A percentile compares a stretch with the other conserved stretches of the same genome.
Conservation (phyloP, 2,329 filamentous ascomycete genomes). For the Colletotrichum acutatum region DNA sequence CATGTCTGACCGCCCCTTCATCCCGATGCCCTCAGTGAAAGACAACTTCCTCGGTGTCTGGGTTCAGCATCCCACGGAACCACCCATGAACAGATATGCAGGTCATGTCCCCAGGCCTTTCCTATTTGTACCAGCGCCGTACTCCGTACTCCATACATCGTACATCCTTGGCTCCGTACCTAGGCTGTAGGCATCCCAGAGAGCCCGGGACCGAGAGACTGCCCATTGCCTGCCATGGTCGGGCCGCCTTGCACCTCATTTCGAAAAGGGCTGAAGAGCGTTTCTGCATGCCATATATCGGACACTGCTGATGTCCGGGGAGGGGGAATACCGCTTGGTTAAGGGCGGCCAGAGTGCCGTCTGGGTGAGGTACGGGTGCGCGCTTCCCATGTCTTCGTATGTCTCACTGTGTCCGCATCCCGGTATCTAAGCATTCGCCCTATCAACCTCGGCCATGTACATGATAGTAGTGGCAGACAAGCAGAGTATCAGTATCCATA, state of each 20-base stretch:
- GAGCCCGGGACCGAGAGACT: neutral
- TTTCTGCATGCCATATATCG: neutral
- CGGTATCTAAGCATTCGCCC: neutral
- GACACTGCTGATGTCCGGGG: neutral
- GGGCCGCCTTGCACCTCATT: neutral
- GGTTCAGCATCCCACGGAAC: neutral
- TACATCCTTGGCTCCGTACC: neutral
- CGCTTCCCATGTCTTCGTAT: neutral
- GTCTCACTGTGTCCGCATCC: neutral
- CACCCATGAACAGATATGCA: neutral
- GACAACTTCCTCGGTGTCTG: neutral
- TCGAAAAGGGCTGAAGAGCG: neutral
- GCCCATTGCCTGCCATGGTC: neutral
- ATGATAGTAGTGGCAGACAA: neutral
- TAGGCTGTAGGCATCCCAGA: neutral
- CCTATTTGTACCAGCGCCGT: neutral
- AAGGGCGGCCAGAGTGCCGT: neutral
- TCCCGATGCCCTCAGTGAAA: neutral
- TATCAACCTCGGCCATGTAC: neutral
- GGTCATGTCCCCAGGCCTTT: neutral
- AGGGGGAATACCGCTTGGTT: neutral
- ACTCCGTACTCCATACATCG: neutral
- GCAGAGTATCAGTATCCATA: too few relatives aligned
- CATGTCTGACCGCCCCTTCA: neutral
- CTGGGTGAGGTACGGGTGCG: neutral